These are phyloP conservation scores for Borealophlyctis nickersoniae DNA, from an alignment of 192 early-diverging fungal species.

Conservation along the genomic window DNA sequence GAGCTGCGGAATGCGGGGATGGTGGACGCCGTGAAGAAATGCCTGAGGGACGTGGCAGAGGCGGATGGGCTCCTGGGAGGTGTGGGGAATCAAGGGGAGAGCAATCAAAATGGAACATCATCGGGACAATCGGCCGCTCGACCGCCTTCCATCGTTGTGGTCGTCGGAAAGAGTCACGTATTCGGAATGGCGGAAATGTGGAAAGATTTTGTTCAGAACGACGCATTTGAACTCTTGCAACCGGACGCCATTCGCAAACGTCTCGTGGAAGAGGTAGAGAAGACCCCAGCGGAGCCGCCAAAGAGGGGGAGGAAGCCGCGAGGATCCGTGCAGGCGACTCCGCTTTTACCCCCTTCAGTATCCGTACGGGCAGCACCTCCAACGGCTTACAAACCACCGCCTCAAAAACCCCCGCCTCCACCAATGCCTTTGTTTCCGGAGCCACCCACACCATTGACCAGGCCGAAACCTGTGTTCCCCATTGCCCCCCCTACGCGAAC, in stretches of 20 bases:
- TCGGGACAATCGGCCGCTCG: not conserved
- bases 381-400: no score
- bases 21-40: constrained; percentile 9
- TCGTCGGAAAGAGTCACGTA: constrained; percentile 26
- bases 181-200: constrained; percentile 25
- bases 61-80: not conserved
- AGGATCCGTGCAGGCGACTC: no score
- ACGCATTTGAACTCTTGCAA: not conserved
- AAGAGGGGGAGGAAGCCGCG: not conserved
- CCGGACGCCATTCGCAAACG: not conserved
- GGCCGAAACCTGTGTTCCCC: no score
- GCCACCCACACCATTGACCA: no score
- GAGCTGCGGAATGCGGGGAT: constrained; percentile 28
- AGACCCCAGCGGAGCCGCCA: not conserved
- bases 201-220: not conserved
- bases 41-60: constrained; percentile 18
- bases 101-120: not conserved
- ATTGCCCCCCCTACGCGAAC: no score
- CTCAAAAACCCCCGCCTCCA: no score
- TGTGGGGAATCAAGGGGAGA: not conserved
- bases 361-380: no score
- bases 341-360: no score
- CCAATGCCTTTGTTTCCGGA: no score
- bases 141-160: constrained; percentile 21
- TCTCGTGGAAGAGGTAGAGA: not conserved